These are phyloP conservation scores for Eucalyptus guilfoylei DNA, from an alignment of 345 rosid species.

Conservation along the genomic window DNA sequence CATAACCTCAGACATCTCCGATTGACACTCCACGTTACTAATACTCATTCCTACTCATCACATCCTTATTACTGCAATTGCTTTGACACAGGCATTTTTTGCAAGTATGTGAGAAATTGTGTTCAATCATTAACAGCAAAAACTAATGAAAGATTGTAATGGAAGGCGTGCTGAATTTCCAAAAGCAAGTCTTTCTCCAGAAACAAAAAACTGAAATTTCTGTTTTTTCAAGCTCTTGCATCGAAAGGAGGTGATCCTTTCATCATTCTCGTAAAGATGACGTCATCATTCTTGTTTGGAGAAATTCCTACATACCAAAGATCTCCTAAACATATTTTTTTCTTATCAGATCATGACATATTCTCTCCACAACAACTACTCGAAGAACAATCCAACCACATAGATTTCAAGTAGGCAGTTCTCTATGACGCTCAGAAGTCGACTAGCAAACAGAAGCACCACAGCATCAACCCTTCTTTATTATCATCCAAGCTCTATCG, in stretches of 20 bases:
- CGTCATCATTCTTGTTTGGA: not conserved
- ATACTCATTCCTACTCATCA: not conserved
- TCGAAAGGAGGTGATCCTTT: not conserved
- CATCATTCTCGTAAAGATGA: not conserved
- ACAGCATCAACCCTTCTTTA: not conserved
- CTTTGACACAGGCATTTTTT: not conserved
- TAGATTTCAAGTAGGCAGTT: not conserved
- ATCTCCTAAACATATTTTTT: not conserved
- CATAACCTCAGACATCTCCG: not conserved
- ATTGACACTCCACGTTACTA: not conserved
- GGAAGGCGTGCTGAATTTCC: not conserved
- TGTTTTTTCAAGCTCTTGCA: not conserved
- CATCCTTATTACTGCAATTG: not conserved
- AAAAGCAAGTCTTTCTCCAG: not conserved
- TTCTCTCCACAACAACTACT: not conserved
- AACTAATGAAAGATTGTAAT: not conserved
- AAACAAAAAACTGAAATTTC: not conserved
- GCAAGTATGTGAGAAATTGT: not conserved
- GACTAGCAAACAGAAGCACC: not conserved
- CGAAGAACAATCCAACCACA: not conserved
- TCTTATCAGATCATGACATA: not conserved
- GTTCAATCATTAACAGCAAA: not conserved
- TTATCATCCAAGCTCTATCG: not conserved
- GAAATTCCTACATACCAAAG: not conserved
- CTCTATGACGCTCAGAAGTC: not conserved